phyloP scores from a whole-genome alignment of 2,329 filamentous ascomycete species.

The Sporothrix euskadiensis region DNA sequence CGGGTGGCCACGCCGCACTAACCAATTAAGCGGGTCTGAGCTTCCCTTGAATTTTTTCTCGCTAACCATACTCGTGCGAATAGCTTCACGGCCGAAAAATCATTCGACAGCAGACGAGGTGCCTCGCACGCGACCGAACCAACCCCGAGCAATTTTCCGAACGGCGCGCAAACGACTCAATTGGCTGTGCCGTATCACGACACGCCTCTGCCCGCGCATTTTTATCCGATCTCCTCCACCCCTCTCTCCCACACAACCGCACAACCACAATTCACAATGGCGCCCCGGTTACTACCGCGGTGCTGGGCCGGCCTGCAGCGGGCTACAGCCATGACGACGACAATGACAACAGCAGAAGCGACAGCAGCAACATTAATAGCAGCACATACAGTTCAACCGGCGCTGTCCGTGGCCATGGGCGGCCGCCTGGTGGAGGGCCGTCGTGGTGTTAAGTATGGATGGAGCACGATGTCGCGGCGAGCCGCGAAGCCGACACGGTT shows the following conservation, averaged over 20 bases:
- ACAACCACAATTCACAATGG: conserved; percentile 35
- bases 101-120: conserved; percentile 10
- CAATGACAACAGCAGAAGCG: neutral
- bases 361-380: conserved; percentile 2
- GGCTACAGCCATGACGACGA: conserved; percentile 18
- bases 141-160: neutral
- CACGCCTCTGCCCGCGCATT: neutral
- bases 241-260: conserved; percentile 7
- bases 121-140: conserved; percentile 1
- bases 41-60: conserved; percentile 24
- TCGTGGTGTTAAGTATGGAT: conserved; percentile 60
- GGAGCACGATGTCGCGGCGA: conserved; percentile 53
- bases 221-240: neutral
- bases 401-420: neutral
- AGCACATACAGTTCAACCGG: neutral
- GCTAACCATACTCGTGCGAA: neutral
- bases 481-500: conserved; percentile 58
- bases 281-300: conserved; percentile 40
- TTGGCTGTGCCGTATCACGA: neutral
- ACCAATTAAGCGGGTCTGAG: conserved; percentile 14
- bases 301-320: conserved; percentile 34
- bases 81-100: conserved; percentile 22
- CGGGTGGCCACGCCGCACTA: neutral
- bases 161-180: conserved; percentile 18
- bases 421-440: conserved; percentile 32